Conservation (phyloP, 2,329 filamentous ascomycete genomes). For the Sclerotinia trifoliorum region DNA sequence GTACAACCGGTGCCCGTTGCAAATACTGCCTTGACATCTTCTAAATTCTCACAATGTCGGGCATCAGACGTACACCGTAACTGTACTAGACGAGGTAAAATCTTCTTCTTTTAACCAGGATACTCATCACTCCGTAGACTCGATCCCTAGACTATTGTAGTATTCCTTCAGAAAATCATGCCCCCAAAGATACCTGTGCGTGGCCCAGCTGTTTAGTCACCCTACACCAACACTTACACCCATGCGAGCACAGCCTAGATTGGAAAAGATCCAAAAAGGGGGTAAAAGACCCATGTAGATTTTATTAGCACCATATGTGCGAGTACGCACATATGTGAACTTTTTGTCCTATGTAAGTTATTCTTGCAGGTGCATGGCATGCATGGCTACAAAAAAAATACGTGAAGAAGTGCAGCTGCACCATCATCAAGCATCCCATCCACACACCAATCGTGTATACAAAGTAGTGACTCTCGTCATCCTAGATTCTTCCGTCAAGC, state of each 20-base stretch:
- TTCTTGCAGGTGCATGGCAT: conserved; percentile 1
- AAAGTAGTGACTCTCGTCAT: conserved; percentile 25
- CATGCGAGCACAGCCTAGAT: conserved; percentile 14
- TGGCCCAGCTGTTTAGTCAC: conserved; percentile 18
- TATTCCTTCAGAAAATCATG: conserved; percentile 6
- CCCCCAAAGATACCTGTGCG: conserved; percentile 6
- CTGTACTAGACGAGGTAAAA: conserved; percentile 5
- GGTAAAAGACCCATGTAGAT: conserved; percentile 6
- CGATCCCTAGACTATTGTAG: conserved; percentile 13
- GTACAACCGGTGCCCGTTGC: neutral
- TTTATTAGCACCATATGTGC: neutral
- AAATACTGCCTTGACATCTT: neutral
- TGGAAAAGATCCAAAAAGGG: conserved; percentile 16
- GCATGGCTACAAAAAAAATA: neutral
- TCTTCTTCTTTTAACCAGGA: conserved; percentile 5
- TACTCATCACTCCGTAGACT: neutral
- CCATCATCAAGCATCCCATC: conserved; percentile 9
- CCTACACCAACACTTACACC: conserved; percentile 9
- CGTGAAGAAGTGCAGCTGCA: neutral
- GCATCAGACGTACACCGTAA: conserved; percentile 2
- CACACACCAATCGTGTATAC: conserved; percentile 20
- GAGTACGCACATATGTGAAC: neutral
- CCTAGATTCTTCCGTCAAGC: conserved; percentile 24
- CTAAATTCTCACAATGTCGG: neutral
- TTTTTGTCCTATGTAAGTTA: neutral